phyloP scores from a whole-genome alignment of 2,329 filamentous ascomycete genomes.

The Geosmithia putterillii region DNA sequence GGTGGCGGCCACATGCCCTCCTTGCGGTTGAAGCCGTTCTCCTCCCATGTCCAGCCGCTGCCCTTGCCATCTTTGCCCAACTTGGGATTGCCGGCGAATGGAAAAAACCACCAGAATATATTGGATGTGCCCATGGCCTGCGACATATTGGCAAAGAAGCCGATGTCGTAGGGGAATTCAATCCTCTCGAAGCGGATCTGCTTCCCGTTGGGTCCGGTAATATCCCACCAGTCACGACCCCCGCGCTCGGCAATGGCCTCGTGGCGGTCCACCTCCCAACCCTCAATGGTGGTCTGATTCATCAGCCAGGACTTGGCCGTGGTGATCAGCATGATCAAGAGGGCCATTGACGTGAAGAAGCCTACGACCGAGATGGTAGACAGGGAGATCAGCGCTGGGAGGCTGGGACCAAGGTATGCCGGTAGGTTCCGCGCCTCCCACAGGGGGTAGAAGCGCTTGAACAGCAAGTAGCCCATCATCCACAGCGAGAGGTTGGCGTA shows the following conservation, averaged over 20 bases:
- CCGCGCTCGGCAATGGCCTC: conserved; percentile 40
- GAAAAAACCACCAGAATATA: conserved; percentile 55
- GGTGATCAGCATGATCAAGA: conserved; percentile 53
- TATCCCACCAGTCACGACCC: conserved; percentile 30
- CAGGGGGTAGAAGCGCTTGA: conserved; percentile 41
- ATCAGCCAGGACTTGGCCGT: conserved; percentile 48
- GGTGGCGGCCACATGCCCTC: conserved; percentile 49
- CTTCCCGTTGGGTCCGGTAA: conserved; percentile 19
- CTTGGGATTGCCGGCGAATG: conserved; percentile 42
- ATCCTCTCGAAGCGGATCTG: conserved; percentile 44
- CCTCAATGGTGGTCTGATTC: conserved; percentile 73
- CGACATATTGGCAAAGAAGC: conserved; percentile 59
- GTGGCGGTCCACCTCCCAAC: conserved; percentile 60
- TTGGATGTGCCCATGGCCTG: conserved; percentile 65
- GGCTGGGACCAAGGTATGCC: conserved; percentile 59
- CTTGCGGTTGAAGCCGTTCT: conserved; percentile 64
- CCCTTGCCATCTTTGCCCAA: conserved; percentile 25
- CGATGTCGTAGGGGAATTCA: conserved; percentile 75
- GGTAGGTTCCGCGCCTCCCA: conserved; percentile 57
- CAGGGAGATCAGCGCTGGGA: conserved; percentile 46
- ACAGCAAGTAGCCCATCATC: conserved; percentile 48
- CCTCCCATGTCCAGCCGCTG: conserved; percentile 50
- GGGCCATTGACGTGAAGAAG: conserved; percentile 45
- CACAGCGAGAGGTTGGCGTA: conserved; percentile 57
- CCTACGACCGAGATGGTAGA: conserved; percentile 47